phyloP scores from a whole-genome alignment of 1,284 basidiomycete species.

The Sporisorium exsertum region DNA sequence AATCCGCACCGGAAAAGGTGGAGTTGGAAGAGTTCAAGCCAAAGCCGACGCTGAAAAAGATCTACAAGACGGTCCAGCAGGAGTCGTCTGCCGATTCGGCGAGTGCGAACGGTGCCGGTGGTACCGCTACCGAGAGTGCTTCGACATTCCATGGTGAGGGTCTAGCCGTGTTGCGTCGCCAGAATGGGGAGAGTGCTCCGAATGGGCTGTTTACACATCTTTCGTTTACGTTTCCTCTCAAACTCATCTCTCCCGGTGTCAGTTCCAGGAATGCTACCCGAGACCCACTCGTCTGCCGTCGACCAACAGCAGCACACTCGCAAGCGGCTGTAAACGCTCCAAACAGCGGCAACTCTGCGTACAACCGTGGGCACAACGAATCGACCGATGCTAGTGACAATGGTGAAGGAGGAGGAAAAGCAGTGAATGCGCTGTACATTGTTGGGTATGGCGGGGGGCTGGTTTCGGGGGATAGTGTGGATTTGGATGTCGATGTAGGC shows the following conservation, averaged over 20 bases:
- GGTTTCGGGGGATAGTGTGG: constrained; percentile 84
- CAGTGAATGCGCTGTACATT: constrained; percentile 81
- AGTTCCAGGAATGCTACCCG: constrained; percentile 68
- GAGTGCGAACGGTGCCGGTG: not conserved
- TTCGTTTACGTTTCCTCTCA: constrained; percentile 87
- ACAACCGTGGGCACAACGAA: too few species aligned
- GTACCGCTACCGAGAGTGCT: not conserved
- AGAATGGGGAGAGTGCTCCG: not conserved
- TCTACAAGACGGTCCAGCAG: constrained; percentile 37
- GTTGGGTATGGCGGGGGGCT: constrained; percentile 93
- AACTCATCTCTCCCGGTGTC: constrained; percentile 80
- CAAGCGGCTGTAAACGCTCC: not conserved
- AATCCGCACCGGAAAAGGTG: not conserved
- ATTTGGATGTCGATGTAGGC: constrained; percentile 77
- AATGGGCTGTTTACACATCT: constrained; percentile 76
- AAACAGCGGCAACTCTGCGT: not conserved
- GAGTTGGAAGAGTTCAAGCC: constrained; percentile 22
- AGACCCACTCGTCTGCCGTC: not conserved
- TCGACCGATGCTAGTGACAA: too few species aligned
- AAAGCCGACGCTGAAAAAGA: constrained; percentile 42
- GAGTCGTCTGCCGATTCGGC: not conserved
- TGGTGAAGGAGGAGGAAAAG: constrained; percentile 33
- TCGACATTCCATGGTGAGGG: constrained; percentile 43
- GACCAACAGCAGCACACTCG: not conserved
- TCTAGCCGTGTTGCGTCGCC: constrained; percentile 32